Percentiles rank a stretch among this genome's conserved stretches.
Evolutionary conservation across 805 yeast species (phyloP).

Genomic region (Wickerhamiella slavikovae): DNA sequence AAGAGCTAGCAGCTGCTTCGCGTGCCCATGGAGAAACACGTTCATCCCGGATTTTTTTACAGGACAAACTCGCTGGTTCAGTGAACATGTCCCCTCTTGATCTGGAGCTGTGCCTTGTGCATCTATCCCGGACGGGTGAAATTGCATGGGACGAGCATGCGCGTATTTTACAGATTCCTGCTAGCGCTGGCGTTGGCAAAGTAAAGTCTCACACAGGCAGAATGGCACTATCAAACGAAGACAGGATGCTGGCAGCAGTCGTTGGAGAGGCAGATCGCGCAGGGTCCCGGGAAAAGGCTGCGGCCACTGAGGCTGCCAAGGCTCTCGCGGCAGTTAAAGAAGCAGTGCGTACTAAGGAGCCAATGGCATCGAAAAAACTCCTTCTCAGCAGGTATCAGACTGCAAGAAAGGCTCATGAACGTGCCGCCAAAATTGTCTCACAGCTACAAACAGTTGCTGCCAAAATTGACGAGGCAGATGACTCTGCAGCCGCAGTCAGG

Average conservation of each 20-base stretch:
- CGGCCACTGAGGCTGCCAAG: slow-evolving; percentile 1
- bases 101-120: too few species aligned
- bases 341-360: slow-evolving; percentile 7
- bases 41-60: too few species aligned
- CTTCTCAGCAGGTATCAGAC: slow-evolving; percentile 5
- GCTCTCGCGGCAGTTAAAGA: slow-evolving; percentile 2
- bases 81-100: too few species aligned
- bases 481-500: slow-evolving; percentile 20
- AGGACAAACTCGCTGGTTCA: too few species aligned
- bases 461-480: slow-evolving; percentile 25
- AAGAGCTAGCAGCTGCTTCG: too few species aligned
- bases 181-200: too few species aligned
- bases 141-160: too few species aligned
- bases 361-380: slow-evolving; percentile 4
- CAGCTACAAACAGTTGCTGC: slow-evolving; percentile 22
- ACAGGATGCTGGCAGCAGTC: slow-evolving; percentile 9
- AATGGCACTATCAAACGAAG: slow-evolving; percentile 12
- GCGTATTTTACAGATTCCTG: too few species aligned
- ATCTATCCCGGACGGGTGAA: too few species aligned
- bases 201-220: too few species aligned
- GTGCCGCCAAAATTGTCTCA: slow-evolving; percentile 17
- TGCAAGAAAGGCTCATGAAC: slow-evolving; percentile 8
- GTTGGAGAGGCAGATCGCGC: slow-evolving; percentile 10
- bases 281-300: slow-evolving; percentile 2
- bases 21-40: too few species aligned